Percentiles rank a stretch among this genome's conserved stretches.
These are phyloP conservation scores for Candida broadrunensis DNA, from an alignment of 805 yeast genomes.

Conservation along the genomic window DNA sequence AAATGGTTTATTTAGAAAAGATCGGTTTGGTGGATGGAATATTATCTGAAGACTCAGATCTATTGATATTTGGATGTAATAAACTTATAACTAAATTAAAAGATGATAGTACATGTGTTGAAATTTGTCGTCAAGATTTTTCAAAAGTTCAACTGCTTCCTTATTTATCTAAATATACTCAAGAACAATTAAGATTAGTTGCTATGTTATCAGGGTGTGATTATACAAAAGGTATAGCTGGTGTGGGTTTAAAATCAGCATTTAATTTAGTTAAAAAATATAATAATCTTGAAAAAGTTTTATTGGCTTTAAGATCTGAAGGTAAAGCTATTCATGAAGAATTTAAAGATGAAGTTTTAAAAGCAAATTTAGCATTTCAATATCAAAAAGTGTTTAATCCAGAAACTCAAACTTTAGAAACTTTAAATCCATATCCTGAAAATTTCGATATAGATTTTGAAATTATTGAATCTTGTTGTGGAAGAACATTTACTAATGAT, in stretches of 20 bases:
- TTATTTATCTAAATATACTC: conserved; percentile 48
- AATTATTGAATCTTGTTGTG: conserved; percentile 43
- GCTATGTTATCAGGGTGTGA: conserved; percentile 97
- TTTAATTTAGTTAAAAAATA: conserved; percentile 53
- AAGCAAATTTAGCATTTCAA: conserved; percentile 77
- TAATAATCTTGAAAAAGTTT: conserved; percentile 50
- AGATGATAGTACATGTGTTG: conserved; percentile 70
- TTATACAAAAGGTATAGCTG: conserved; percentile 82
- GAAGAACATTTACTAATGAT: conserved; percentile 39
- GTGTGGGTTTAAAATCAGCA: conserved; percentile 79
- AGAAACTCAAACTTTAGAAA: conserved; percentile 38
- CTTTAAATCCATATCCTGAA: conserved; percentile 56
- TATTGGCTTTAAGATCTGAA: conserved; percentile 56
- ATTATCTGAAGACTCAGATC: conserved; percentile 91
- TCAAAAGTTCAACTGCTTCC: conserved; percentile 42
- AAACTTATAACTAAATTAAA: conserved; percentile 77
- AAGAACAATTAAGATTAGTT: conserved; percentile 62
- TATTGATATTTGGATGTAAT: conserved; percentile 82
- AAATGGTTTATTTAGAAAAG: conserved; percentile 85
- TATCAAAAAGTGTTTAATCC: conserved; percentile 88
- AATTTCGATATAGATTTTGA: conserved; percentile 41
- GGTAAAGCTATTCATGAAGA: conserved; percentile 58
- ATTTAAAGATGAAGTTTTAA: conserved; percentile 57
- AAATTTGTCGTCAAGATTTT: conserved; percentile 59
- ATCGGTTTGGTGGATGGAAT: conserved; percentile 77